phyloP scores from a whole-genome alignment of 352 stramenopile genomes.

The Stramenopiles sp. region DNA sequence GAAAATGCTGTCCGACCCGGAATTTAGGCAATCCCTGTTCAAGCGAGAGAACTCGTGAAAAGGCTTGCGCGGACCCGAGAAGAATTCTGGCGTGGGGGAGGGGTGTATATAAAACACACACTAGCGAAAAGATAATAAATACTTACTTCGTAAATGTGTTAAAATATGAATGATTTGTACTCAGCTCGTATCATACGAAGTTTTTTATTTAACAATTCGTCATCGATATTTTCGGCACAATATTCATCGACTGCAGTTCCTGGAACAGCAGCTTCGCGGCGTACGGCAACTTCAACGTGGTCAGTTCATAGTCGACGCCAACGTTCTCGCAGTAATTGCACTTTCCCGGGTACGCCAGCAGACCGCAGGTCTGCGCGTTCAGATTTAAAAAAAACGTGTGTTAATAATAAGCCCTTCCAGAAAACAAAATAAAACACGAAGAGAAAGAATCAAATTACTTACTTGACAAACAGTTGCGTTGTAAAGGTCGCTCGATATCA shows the following conservation, averaged over 20 bases:
- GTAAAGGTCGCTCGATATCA: constrained; percentile 97
- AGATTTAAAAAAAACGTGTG: no score
- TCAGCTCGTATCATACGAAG: no score
- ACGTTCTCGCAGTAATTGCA: constrained; percentile 84
- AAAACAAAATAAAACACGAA: no score
- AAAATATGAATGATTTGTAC: no score
- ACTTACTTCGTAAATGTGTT: no score
- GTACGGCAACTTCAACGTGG: constrained; percentile 92
- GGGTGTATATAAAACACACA: no score
- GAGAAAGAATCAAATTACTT: no score
- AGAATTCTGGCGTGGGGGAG: neutral
- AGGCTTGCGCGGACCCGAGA: neutral
- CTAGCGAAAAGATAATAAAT: no score
- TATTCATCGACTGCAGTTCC: constrained; percentile 98
- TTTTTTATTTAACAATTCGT: constrained; percentile 43
- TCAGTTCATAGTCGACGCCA: constrained; percentile 77
- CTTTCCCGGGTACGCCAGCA: constrained; percentile 91
- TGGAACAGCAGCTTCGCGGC: constrained; percentile 96
- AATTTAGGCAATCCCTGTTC: neutral
- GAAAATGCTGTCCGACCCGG: neutral
- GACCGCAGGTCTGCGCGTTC: constrained; percentile 84
- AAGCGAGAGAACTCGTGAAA: neutral
- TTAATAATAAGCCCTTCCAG: no score
- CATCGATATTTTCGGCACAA: constrained; percentile 84
- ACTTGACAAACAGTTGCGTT: constrained; percentile 91